Percentiles rank a stretch among this genome's conserved stretches.
Conservation (phyloP, 306 rosid species). For the Castanea crenata region DNA sequence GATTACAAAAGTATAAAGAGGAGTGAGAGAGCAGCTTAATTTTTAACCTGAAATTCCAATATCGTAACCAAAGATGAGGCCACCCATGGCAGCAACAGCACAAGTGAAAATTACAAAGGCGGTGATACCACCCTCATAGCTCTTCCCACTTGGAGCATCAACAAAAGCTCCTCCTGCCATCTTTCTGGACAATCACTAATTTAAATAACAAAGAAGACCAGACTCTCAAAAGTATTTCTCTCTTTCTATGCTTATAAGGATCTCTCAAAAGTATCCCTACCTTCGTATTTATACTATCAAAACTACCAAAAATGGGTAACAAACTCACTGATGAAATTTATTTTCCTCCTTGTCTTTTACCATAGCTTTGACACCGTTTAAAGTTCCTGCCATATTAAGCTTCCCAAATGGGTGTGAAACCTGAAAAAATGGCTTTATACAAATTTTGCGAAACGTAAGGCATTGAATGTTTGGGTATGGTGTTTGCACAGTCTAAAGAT, state of each 20-base stretch:
- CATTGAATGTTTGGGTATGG: not conserved
- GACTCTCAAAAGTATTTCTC: not conserved
- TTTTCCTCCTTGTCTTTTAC: not conserved
- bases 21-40: not conserved
- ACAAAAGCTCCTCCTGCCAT: slow-evolving; percentile 39
- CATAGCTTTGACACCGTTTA: not conserved
- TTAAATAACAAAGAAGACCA: not conserved
- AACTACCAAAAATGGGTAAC: not conserved
- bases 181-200: not conserved
- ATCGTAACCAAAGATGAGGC: slow-evolving; percentile 54
- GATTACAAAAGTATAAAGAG: not conserved
- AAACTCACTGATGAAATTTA: not conserved
- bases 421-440: not conserved
- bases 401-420: not conserved
- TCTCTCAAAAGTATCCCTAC: not conserved
- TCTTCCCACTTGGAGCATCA: slow-evolving; percentile 13
- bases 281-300: not conserved
- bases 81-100: slow-evolving; percentile 47
- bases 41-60: slow-evolving; percentile 37
- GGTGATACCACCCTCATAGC: slow-evolving; percentile 26
- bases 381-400: not conserved
- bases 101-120: slow-evolving; percentile 31
- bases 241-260: not conserved
- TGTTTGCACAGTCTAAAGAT: not conserved
- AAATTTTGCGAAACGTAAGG: not conserved